Evolutionary conservation across 176 grass and related monocot species (phyloP), one percentile per base, ranked within the genome.

Genomic region (Miscanthus lutarioriparius): DNA sequence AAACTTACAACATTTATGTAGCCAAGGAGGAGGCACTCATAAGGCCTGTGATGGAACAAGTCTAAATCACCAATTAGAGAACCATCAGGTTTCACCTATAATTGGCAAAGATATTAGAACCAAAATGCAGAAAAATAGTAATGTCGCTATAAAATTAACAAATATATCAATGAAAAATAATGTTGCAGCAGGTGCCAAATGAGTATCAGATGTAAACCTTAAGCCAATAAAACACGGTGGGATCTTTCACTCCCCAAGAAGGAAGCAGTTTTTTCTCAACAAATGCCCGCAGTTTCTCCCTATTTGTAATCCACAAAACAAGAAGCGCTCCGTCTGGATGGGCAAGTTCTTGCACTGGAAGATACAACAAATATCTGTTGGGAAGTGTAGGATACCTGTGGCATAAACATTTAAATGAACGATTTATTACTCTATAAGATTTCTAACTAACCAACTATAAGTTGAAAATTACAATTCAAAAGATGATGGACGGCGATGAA

Each of bases 41-140:
- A 98, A 75, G 96, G 96, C 82, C 91, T 89, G 64, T 98, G 96
- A 93, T 95, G 93, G 89, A 98, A 95, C 62, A 95, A 95, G 47
- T 98, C 91, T 66, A 95, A 74, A 72, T 90, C 77, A 45, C 93
- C 82, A 83, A 98, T 95, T 71, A 98, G 81, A 33, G 89, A 98
- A 45, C 93, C 89, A 85, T 98, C 87, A 37, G 85, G 74, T 79
- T 90, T 95, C 28, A 95, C 96, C 96, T 98, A 87, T 13, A 2
- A 56, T 90, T 73, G 66, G 39, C 40, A 25, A 62, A 80, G 38
- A 47, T 11, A 62, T 75, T 85, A 89, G 63, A 62, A 70, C 48
- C 37, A 33, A 20, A 70, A 80, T 41, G 70, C 25, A 67, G 6
- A 79, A 20, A 70, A 59, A 26, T 19, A 38, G 17, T 8, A 13